Conservation (phyloP, 1,284 basidiomycete genomes). For the Apiotrichum siamense region DNA sequence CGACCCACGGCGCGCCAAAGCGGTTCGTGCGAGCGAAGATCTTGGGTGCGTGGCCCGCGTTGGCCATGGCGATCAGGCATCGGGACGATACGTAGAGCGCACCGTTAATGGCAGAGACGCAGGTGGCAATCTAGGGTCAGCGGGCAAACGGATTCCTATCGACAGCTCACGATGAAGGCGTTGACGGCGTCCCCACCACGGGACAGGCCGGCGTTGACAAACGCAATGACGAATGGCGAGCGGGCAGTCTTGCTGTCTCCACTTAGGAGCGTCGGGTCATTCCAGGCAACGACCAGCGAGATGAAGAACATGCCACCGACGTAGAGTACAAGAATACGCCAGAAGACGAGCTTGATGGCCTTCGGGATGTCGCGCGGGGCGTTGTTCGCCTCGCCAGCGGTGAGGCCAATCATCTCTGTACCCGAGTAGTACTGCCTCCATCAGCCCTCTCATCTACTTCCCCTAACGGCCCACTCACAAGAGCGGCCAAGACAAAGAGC, state of each 20-base stretch:
- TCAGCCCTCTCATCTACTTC: slow-evolving; percentile 7
- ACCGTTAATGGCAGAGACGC: slow-evolving; percentile 28
- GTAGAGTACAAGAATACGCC: slow-evolving; percentile 63
- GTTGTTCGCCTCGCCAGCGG: slow-evolving; percentile 50
- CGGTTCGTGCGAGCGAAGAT: slow-evolving; percentile 52
- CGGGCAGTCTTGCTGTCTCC: slow-evolving; percentile 61
- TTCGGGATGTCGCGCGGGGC: slow-evolving; percentile 65
- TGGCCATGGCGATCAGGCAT: slow-evolving; percentile 48
- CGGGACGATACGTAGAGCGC: slow-evolving; percentile 28
- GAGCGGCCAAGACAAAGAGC: slow-evolving; percentile 54
- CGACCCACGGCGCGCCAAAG: slow-evolving; percentile 41
- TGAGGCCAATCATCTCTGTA: slow-evolving; percentile 45
- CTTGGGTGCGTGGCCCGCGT: slow-evolving; percentile 54
- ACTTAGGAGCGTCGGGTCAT: slow-evolving; percentile 45
- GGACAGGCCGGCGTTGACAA: slow-evolving; percentile 58
- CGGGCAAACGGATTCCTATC: slow-evolving; percentile 46
- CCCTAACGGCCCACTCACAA: slow-evolving; percentile 51
- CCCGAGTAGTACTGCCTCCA: slow-evolving; percentile 14
- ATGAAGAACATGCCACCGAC: slow-evolving; percentile 31
- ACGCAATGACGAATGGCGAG: slow-evolving; percentile 70
- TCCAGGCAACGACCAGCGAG: background rate
- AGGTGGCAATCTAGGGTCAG: slow-evolving; percentile 58
- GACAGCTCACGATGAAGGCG: background rate
- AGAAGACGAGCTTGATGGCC: slow-evolving; percentile 66
- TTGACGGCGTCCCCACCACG: slow-evolving; percentile 50